Evolutionary conservation across 2,329 filamentous ascomycete genomes (phyloP), one percentile per base, ranked within the genome.

Genomic region (Elsinoe perseae): DNA sequence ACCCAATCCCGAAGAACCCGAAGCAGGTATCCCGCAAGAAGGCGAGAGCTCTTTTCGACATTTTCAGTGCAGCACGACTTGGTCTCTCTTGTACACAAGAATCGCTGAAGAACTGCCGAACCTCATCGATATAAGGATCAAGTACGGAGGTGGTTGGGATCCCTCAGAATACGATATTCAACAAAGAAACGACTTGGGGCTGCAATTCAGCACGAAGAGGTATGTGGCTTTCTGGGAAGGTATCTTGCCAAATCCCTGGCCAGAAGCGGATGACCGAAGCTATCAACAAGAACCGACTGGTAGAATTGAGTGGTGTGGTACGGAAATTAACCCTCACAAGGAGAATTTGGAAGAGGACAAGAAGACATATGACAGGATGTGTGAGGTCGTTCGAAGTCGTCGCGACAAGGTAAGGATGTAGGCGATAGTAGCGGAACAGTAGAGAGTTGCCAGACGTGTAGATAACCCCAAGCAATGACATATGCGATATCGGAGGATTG

Each of bases 141-240:
- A 38, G 7, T 42, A 32, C 28, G 20, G 12, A 3, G 28, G n/a
- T 21, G 28, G 28, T 20, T 10, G 10, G 16, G 28, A 36, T n/a
- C 12, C 12, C 25, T 32, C 20, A 21, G 9, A 16, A 18, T 16
- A 32, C 12, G 46, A 50, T 10, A 50, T 50, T 25, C 10, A 21
- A n/a, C 4, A 34, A 3, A 21, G 46, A 14, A 3, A 50, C 3
- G 20, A 21, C 16, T 7, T 50, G 25, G 27, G 46, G 3, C 28
- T 32, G 4, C 9, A 30, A 9, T 36, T 50, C 21, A 20, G 8
- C 27, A 20, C 20, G 2, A 50, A 50, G 16, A 25, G 46, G 18
- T 50, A 50, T 32, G 46, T 50, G 4, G 46, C 12, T 7, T 50
- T 50, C 16, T 50, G 46, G 46, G 28, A 50, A 28, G 46, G 28